phyloP scores from a whole-genome alignment of 75 land plant species.

The Adiantum capillusveneris region DNA sequence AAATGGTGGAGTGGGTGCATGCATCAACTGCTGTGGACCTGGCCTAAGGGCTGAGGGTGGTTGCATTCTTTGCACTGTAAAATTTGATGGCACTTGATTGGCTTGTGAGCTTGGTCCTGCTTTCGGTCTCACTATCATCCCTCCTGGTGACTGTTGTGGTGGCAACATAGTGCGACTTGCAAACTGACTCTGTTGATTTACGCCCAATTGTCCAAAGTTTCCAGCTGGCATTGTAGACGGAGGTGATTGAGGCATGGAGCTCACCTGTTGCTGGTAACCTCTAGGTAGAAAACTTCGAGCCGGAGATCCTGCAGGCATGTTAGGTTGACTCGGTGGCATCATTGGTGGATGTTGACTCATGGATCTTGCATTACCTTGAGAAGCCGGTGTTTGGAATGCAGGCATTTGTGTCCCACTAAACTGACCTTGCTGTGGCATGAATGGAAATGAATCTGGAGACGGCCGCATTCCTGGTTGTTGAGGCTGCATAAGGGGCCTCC shows the following conservation, averaged over 20 bases:
- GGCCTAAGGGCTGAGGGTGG: neutral
- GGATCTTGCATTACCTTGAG: neutral
- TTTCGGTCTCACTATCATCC: neutral
- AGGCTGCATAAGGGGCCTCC: too few species aligned
- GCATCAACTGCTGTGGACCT: neutral
- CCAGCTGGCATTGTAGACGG: neutral
- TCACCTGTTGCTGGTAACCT: neutral
- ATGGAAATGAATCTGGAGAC: neutral
- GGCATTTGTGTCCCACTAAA: neutral
- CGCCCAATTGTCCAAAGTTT: too few species aligned
- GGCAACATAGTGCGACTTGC: neutral
- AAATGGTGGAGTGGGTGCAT: neutral
- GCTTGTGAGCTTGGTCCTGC: neutral
- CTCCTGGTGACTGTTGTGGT: neutral
- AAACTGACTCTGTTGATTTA: neutral
- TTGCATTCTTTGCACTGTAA: neutral
- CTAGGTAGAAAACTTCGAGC: neutral
- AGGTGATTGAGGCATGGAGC: constrained; percentile 5
- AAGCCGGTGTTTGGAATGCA: neutral
- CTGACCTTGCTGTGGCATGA: neutral
- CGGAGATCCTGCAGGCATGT: neutral
- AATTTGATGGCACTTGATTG: neutral
- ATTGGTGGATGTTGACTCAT: neutral
- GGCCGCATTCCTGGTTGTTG: too few species aligned
- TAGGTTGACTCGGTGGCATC: neutral